phyloP scores from a whole-genome alignment of 371 early-diverging fungal species.

The Syncephalastrum racemosum region DNA sequence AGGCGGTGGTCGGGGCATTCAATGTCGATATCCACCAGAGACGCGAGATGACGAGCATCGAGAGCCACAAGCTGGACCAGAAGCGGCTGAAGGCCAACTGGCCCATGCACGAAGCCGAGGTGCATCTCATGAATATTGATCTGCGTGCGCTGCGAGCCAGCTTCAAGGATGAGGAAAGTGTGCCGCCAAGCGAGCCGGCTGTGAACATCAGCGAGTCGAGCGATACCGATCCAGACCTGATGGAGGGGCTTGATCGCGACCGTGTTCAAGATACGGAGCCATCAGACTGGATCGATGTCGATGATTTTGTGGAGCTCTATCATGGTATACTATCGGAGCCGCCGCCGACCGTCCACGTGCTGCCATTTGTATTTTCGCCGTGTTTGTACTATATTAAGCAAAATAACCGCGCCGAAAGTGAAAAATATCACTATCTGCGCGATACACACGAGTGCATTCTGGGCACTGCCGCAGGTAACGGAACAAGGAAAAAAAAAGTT shows the following conservation, averaged over 20 bases:
- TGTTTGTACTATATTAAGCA: constrained; percentile 62
- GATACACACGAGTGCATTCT: constrained; percentile 52
- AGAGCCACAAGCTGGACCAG: constrained; percentile 29
- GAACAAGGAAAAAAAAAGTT: not conserved
- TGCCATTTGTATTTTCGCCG: constrained; percentile 65
- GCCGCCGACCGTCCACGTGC: constrained; percentile 41
- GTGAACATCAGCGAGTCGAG: constrained; percentile 17
- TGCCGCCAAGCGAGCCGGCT: not conserved
- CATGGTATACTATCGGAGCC: constrained; percentile 8
- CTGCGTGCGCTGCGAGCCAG: constrained; percentile 39
- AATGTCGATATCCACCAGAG: constrained; percentile 50
- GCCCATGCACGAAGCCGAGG: constrained; percentile 49
- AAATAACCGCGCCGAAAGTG: constrained; percentile 40
- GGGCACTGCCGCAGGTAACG: constrained; percentile 47
- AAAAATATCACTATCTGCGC: constrained; percentile 41
- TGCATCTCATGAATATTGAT: constrained; percentile 47
- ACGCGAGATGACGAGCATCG: constrained; percentile 34
- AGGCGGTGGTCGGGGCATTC: constrained; percentile 41
- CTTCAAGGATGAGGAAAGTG: constrained; percentile 11
- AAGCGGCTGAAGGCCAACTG: constrained; percentile 47
- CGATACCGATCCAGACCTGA: constrained; percentile 26
- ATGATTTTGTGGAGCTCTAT: constrained; percentile 48
- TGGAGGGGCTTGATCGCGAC: constrained; percentile 37
- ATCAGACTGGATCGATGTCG: constrained; percentile 47
- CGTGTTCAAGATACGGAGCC: constrained; percentile 39